These are phyloP conservation scores for Beauveria varroae DNA, from an alignment of 2,329 filamentous ascomycete genomes.

Conservation along the genomic window DNA sequence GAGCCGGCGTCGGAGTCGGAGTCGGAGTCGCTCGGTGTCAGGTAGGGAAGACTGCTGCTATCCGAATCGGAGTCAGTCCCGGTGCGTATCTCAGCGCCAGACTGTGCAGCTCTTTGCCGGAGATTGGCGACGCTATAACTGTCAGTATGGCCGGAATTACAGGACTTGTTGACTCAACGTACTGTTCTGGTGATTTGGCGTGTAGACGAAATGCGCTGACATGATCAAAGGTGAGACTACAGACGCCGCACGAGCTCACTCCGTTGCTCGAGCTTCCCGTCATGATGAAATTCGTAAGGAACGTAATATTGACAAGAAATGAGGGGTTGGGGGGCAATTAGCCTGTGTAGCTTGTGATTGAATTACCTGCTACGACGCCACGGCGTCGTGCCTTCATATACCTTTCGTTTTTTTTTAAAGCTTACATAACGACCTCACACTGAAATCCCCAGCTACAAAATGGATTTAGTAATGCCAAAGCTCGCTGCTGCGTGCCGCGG, in stretches of 20 bases:
- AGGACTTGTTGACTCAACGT: neutral
- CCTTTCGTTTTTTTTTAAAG: neutral
- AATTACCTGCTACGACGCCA: neutral
- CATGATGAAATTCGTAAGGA: neutral
- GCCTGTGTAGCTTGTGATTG: neutral
- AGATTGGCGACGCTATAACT: constrained; percentile 6
- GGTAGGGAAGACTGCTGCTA: neutral
- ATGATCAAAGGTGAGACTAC: neutral
- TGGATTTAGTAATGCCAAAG: no score
- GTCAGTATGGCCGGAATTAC: neutral
- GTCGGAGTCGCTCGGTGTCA: neutral
- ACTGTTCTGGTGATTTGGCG: constrained; percentile 10
- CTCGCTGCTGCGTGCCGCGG: no score
- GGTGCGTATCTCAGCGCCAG: constrained; percentile 7
- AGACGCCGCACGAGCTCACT: constrained; percentile 3
- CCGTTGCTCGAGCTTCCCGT: neutral
- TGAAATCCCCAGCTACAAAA: neutral
- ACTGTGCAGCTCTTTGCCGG: constrained; percentile 3
- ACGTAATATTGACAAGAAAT: neutral
- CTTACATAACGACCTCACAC: neutral
- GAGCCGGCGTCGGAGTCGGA: neutral
- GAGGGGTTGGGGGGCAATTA: neutral
- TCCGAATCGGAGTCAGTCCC: neutral
- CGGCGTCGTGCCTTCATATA: neutral
- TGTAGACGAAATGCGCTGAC: constrained; percentile 5